phyloP scores from a whole-genome alignment of 2,329 filamentous ascomycete genomes.

The Venturia carpophila region DNA sequence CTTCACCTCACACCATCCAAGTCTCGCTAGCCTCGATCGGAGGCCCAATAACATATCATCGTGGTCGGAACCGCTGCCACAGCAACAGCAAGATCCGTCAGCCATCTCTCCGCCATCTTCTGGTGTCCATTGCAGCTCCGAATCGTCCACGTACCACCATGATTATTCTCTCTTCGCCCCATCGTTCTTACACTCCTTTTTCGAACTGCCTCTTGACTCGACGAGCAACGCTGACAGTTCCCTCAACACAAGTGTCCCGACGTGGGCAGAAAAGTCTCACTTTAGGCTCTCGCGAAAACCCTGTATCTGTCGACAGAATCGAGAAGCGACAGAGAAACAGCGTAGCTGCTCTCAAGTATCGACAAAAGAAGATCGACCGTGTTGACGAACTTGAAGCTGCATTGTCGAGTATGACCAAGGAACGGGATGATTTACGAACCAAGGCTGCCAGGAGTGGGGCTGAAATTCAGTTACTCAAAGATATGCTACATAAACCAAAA shows the following conservation, averaged over 20 bases:
- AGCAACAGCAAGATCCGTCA: neutral
- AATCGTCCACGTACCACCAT: neutral
- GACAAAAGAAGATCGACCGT: constrained; percentile 62
- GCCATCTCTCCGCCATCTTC: neutral
- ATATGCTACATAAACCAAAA: constrained; percentile 26
- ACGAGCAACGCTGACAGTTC: constrained; percentile 8
- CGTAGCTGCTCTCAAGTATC: constrained; percentile 62
- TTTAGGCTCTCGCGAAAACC: neutral
- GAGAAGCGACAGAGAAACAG: constrained; percentile 60
- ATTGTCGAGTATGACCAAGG: constrained; percentile 50
- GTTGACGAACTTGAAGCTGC: constrained; percentile 54
- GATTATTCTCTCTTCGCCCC: neutral
- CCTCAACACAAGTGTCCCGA: neutral
- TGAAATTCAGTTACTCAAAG: constrained; percentile 54
- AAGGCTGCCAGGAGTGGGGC: constrained; percentile 57
- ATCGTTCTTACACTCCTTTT: neutral
- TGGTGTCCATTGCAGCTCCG: neutral
- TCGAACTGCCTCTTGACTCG: constrained; percentile 7
- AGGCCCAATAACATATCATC: constrained; percentile 5
- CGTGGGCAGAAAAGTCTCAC: neutral
- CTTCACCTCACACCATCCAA: no score
- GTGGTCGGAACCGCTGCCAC: constrained; percentile 3
- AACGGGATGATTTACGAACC: constrained; percentile 56
- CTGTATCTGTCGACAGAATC: neutral
- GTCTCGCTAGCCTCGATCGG: neutral